Evolutionary conservation across 129 eudicot species (phyloP), one percentile per base, ranked within the genome.

Genomic region (Centrapalus pauciflorus): DNA sequence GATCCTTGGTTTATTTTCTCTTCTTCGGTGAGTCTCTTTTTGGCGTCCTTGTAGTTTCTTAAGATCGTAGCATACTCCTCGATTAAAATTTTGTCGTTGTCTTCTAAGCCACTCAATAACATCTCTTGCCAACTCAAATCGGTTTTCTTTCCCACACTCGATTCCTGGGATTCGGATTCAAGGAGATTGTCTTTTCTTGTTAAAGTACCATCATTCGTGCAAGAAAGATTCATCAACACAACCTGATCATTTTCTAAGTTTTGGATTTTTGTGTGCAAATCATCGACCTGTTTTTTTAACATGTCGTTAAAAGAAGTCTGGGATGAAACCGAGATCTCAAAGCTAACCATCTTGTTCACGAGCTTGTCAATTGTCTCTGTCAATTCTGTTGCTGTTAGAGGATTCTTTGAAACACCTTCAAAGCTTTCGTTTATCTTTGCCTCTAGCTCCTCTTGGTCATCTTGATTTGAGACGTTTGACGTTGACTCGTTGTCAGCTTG

Each of bases 291-390:
- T 20, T 77, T 63, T 56, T 75, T 86, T 34, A 93, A 70, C 35
- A 77, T 84, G 60, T 82, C 73, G n/a, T 85, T 86, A 1, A 89
- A 76, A 37, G 71, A 84, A 10, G 88, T 80, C 55, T 93, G 99
- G 2, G 95, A 77, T 5, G 92, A 76, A 52, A 93, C 85, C 8
- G 83, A 72, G 21, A 77, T 77, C 51, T 93, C 96, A 21, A 93
- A 68, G 68, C 57, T 80, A 33, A 82, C 73, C 75, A 89, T 88
- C 72, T 82, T 86, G 67, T 64, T 82, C 37, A 84, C 93, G 28
- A 93, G 86, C 81, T 84, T 80, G 33, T 93, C 99, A 0, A 93
- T 80, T 62, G 82, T 93, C 65, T 86, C 95, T 13, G 80, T 95
- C 78, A 84, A 55, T 74, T 89, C 82, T 49, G 80, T 52, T 45